These are phyloP conservation scores for Lachancea thermotolerans DNA, from an alignment of 805 yeast genomes.

Conservation along the genomic window DNA sequence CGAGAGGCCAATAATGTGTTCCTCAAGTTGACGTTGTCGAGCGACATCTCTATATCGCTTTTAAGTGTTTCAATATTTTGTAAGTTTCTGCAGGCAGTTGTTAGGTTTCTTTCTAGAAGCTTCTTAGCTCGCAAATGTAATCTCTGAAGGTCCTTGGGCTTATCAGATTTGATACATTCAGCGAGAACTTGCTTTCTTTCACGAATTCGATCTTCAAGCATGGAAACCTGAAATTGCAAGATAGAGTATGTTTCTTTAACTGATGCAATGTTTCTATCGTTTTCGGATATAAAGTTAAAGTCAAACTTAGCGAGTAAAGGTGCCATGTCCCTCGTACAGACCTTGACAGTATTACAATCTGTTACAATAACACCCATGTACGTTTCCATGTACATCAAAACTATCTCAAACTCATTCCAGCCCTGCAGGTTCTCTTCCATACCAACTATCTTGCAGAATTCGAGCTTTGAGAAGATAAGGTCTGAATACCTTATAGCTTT, in stretches of 20 bases:
- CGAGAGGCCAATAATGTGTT: conserved; percentile 35
- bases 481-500: conserved; percentile 19
- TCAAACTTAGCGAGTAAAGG: conserved; percentile 14
- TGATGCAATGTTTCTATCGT: conserved; percentile 31
- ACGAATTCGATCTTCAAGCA: conserved; percentile 19
- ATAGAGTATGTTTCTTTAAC: conserved; percentile 25
- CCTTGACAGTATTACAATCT: conserved; percentile 16
- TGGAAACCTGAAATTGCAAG: conserved; percentile 15
- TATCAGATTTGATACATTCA: conserved; percentile 17
- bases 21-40: conserved; percentile 35
- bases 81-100: conserved; percentile 28
- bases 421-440: conserved; percentile 9
- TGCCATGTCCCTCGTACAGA: conserved; percentile 14
- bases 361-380: conserved; percentile 14
- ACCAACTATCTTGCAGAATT: conserved; percentile 14
- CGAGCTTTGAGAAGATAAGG: conserved; percentile 15
- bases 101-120: conserved; percentile 32
- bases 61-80: conserved; percentile 36
- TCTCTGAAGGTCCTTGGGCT: conserved; percentile 26
- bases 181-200: conserved; percentile 15
- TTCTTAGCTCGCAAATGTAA: conserved; percentile 32
- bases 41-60: conserved; percentile 38
- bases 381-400: conserved; percentile 16
- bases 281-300: conserved; percentile 25
- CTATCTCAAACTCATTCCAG: conserved; percentile 11